Base-by-base conservation (phyloP, 495 filamentous ascomycete genomes). In the Daldinia concentrica region DNA sequence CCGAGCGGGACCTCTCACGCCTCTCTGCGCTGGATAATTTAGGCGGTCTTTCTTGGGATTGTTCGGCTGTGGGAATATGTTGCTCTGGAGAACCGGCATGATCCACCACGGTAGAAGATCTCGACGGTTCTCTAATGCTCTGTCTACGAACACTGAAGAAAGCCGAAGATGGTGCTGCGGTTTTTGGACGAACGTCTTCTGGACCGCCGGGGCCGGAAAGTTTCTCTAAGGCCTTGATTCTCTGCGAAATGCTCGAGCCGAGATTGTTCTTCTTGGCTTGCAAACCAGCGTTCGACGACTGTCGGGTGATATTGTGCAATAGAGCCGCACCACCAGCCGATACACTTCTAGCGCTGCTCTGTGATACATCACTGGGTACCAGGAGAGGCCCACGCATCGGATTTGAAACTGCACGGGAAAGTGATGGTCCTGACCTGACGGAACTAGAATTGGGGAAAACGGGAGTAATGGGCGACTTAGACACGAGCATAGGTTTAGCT, bases 181-280 rank as follows among this genome's bases (percentile, higher is more conserved):
- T 71, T 45, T 73, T 81, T 32, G 86, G 84, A 15, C 84, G 85
- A 56, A 24, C 17, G n/a, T 73, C 73, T 15, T 75, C 77, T 3
- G 69, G 29, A 48, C 37, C 81, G 9, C 65, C 14, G 11, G 30
- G 37, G 45, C 79, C 84, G 0, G 89, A 90, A n/a, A 93, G 82
- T 67, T 90, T 90, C 74, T 94, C 91, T 50, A 97, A 83, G 14
- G 93, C 92, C 75, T 95, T 93, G 74, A 97, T 97, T 58, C 94
- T 90, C 77, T 92, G 91, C 7, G 93, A 94, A 72, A 97, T 97
- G 41, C 92, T 93, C 27, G 91, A 92, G 2, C 93, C 94, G 19
- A 97, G 86, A 75, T 93, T 95, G 78, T 88, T 85, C 77, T 91
- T 93, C 81, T 92, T 94, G 1, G 89, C 86, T 59, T 88, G 75